phyloP scores from a whole-genome alignment of 768 basidiomycete genomes.

The Trametes elegans region DNA sequence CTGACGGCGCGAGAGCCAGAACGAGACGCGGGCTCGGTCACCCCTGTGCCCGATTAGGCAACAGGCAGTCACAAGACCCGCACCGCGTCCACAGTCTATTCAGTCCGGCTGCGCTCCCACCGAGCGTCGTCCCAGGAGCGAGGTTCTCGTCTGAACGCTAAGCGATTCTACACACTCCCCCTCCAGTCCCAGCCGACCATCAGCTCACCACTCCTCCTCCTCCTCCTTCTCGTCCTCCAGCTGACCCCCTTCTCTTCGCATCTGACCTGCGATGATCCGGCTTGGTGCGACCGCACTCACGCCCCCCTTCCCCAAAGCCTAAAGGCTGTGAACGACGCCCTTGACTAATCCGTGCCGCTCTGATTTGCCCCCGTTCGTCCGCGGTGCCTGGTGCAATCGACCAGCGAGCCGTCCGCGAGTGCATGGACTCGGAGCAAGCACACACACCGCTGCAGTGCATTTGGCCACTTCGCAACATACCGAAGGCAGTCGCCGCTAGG shows the following conservation, averaged over 20 bases:
- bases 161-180: neutral
- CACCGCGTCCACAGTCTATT: slow-evolving; percentile 8
- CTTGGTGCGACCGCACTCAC: slow-evolving; percentile 11
- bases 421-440: neutral
- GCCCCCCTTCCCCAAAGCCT: slow-evolving; percentile 13
- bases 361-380: slow-evolving; percentile 3
- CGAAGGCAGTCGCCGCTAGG: slow-evolving; percentile 1
- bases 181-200: neutral
- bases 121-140: neutral
- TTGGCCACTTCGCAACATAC: slow-evolving; percentile 9
- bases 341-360: neutral
- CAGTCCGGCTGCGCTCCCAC: slow-evolving; percentile 8
- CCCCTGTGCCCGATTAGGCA: slow-evolving; percentile 22
- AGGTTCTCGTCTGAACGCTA: neutral
- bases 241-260: slow-evolving; percentile 10
- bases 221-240: slow-evolving; percentile 8
- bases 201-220: neutral
- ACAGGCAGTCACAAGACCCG: slow-evolving; percentile 18
- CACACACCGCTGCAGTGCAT: neutral
- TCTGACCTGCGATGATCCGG: slow-evolving; percentile 16
- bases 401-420: slow-evolving; percentile 6
- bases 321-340: slow-evolving; percentile 1
- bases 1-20: slow-evolving; percentile 19
- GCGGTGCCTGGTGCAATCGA: neutral
- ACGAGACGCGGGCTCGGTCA: slow-evolving; percentile 20